These are phyloP conservation scores for Curvularia eragrostidis DNA, from an alignment of 2,329 filamentous ascomycete species.

Conservation along the genomic window DNA sequence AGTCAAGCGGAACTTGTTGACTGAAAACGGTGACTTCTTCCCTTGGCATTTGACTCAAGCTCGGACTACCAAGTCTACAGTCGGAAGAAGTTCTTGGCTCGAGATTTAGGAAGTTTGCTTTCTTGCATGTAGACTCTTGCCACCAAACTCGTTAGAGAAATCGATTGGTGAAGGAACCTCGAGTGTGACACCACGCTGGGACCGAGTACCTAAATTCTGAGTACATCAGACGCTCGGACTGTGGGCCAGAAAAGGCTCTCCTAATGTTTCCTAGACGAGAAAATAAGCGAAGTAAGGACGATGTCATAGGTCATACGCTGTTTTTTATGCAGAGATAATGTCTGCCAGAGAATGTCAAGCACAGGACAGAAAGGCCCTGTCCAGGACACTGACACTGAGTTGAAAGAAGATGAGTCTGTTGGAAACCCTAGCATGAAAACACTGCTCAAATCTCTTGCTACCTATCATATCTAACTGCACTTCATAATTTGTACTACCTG, in stretches of 20 bases:
- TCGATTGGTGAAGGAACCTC: neutral
- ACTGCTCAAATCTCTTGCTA: neutral
- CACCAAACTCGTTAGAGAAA: neutral
- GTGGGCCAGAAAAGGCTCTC: neutral
- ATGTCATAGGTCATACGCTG: neutral
- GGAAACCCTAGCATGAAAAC: neutral
- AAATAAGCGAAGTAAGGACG: neutral
- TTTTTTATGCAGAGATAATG: neutral
- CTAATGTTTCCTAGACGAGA: neutral
- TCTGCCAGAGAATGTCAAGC: neutral
- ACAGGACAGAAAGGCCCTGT: neutral
- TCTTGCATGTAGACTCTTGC: too few species aligned
- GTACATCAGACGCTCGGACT: neutral
- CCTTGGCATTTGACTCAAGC: neutral
- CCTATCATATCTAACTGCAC: neutral
- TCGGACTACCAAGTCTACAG: neutral
- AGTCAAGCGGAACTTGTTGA: neutral
- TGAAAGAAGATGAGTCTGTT: neutral
- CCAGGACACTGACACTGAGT: neutral
- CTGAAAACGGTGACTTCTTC: neutral
- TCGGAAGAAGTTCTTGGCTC: neutral
- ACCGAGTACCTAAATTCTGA: neutral
- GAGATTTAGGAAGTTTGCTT: neutral
- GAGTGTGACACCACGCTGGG: neutral
- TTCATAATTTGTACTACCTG: too few species aligned